Percentiles rank a stretch among this genome's conserved stretches.
Evolutionary conservation across 1,284 basidiomycete species (phyloP).

Genomic region (Schizopora paradoxa): DNA sequence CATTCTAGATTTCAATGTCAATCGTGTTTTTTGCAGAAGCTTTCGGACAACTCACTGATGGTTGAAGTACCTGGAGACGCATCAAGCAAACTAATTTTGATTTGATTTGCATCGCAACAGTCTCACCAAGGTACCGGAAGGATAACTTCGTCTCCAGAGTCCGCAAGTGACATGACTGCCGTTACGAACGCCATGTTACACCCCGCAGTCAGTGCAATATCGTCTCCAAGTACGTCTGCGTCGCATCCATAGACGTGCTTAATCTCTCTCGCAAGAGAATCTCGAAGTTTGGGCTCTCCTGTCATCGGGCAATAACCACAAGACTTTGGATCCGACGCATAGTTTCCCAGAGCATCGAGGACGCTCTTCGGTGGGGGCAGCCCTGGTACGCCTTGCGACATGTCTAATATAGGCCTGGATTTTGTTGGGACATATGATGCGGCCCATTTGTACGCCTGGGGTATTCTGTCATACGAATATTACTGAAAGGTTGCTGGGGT

Average conservation of each 20-base stretch:
- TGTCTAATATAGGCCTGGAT: slow-evolving; percentile 56
- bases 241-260: slow-evolving; percentile 50
- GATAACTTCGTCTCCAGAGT: slow-evolving; percentile 71
- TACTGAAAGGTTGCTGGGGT: not conserved
- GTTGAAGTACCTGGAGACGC: slow-evolving; percentile 62
- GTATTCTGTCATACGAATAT: slow-evolving; percentile 45
- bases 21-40: not conserved
- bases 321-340: slow-evolving; percentile 41
- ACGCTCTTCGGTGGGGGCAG: slow-evolving; percentile 53
- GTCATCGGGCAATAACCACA: slow-evolving; percentile 64
- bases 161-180: slow-evolving; percentile 59
- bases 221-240: slow-evolving; percentile 44
- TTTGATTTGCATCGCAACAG: not conserved
- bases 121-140: slow-evolving; percentile 72
- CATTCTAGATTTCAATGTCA: slow-evolving; percentile 48
- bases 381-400: slow-evolving; percentile 76
- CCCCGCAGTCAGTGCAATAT: slow-evolving; percentile 61
- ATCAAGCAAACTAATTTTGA: not conserved
- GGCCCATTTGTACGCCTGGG: slow-evolving; percentile 65
- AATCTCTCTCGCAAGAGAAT: slow-evolving; percentile 63
- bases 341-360: slow-evolving; percentile 44
- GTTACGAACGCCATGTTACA: slow-evolving; percentile 72
- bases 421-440: slow-evolving; percentile 40
- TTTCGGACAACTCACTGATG: slow-evolving; percentile 57
- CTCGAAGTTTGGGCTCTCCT: slow-evolving; percentile 56